Base-by-base conservation (phyloP, 2,329 filamentous ascomycete genomes). In the Colletotrichum liriopes region DNA sequence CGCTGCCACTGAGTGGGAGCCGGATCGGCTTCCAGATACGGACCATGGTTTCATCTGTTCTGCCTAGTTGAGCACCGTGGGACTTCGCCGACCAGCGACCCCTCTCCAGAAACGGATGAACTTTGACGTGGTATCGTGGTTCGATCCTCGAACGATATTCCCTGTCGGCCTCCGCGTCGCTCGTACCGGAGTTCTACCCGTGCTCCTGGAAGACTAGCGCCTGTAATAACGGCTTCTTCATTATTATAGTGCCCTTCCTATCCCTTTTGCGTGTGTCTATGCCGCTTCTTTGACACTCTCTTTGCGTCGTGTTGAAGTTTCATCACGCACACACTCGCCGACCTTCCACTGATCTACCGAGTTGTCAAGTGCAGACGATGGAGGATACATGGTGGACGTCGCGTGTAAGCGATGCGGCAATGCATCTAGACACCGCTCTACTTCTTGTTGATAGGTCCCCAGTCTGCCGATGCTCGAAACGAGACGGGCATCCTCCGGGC, bases 11-110 rank as follows among this genome's bases (percentile, higher is more conserved):
- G 23, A 58, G 56, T 56, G 20, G 56, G 56, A 39, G 51, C 43
- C n/a, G 16, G 54, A 26, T 49, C 29, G 45, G 45, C 52, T 65
- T 54, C 65, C 59, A 72, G 45, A 47, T 63, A 39, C 12, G 59
- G 59, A 51, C 45, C 65, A 52, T 39, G 41, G 65, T 64, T 72
- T 72, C 70, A 72, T 39, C 23, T 60, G 39, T 16, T 45, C n/a
- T 60, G 51, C 37, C 59, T 60, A 60, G 32, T 69, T 60, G 69
- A 39, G 54, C 32, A 23, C 59, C 26, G 32, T 37, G 54, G 47
- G 65, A 59, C 23, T 18, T 47, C 60, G 41, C 20, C 59, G 52
- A 49, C 63, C 66, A 56, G 68, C 59, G 12, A 49, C 35, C 54
- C 65, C 37, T 60, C 39, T 43, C 52, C 45, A 64, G 29, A 41